These are phyloP conservation scores for Podospora anserina DNA, from an alignment of 495 filamentous ascomycete species.

Conservation along the genomic window DNA sequence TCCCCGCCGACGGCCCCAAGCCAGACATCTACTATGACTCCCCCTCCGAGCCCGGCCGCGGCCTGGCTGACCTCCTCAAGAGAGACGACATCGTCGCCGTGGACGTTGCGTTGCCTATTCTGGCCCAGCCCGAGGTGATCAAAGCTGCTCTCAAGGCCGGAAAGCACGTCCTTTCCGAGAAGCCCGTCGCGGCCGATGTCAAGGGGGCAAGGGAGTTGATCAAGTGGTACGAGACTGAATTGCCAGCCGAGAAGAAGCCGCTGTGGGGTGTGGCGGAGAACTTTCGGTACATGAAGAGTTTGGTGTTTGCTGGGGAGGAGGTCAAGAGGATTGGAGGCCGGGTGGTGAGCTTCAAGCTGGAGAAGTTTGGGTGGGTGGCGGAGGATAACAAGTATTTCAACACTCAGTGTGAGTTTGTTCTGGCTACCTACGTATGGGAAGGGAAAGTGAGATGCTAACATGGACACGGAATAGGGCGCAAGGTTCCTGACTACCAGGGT, in stretches of 20 bases:
- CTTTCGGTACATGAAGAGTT: constrained; percentile 61
- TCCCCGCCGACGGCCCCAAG: constrained; percentile 17
- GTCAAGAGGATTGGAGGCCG: constrained; percentile 61
- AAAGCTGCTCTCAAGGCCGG: constrained; percentile 58
- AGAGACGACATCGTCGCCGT: constrained; percentile 65
- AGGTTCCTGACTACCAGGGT: constrained; percentile 67
- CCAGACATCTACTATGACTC: constrained; percentile 54
- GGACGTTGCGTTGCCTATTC: constrained; percentile 66
- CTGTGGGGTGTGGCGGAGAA: constrained; percentile 75
- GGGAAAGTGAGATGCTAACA: not conserved
- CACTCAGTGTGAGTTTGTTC: constrained; percentile 51
- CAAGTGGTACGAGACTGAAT: constrained; percentile 52
- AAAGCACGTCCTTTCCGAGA: constrained; percentile 79
- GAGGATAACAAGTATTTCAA: constrained; percentile 47
- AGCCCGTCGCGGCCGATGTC: constrained; percentile 70
- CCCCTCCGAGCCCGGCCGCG: constrained; percentile 48
- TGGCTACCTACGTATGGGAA: not conserved
- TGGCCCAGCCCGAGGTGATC: constrained; percentile 56
- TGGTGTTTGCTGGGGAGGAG: constrained; percentile 53
- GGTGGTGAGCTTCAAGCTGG: constrained; percentile 61
- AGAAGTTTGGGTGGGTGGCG: constrained; percentile 53
- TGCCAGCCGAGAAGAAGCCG: constrained; percentile 35
- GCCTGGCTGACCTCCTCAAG: constrained; percentile 58
- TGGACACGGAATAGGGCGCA: constrained; percentile 52
- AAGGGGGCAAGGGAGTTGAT: constrained; percentile 57